A percentile compares a stretch with the other conserved stretches of the same genome.
Conservation (phyloP, 2,329 filamentous ascomycete genomes). For the Aquanectria penicillioides region DNA sequence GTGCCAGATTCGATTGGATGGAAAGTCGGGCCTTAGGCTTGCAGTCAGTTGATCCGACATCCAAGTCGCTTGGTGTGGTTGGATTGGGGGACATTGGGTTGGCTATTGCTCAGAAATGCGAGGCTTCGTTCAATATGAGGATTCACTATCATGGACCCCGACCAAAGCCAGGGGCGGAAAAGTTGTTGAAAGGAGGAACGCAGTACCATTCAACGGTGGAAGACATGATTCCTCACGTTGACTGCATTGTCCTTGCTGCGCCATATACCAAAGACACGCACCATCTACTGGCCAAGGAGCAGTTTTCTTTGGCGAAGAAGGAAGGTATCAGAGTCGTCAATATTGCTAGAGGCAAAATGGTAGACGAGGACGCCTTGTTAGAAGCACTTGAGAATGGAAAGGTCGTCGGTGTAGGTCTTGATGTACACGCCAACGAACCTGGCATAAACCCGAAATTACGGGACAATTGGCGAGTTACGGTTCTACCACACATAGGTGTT, state of each 20-base stretch:
- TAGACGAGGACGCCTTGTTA: constrained; percentile 32
- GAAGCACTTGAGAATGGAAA: constrained; percentile 26
- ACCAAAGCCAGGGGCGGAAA: constrained; percentile 6
- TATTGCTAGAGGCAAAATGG: constrained; percentile 31
- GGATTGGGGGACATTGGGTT: constrained; percentile 22
- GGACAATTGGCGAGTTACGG: constrained; percentile 27
- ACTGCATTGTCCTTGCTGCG: constrained; percentile 28
- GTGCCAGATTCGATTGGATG: constrained; percentile 22
- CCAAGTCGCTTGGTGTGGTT: constrained; percentile 16
- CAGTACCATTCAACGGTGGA: constrained; percentile 11
- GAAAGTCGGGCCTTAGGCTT: constrained; percentile 14
- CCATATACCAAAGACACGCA: constrained; percentile 32
- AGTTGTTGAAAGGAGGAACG: background rate
- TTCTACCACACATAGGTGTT: constrained; percentile 29
- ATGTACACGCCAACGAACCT: constrained; percentile 33
- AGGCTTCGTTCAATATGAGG: constrained; percentile 18
- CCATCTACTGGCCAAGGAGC: constrained; percentile 19
- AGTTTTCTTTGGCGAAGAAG: constrained; percentile 21
- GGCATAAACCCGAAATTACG: constrained; percentile 24
- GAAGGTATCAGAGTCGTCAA: constrained; percentile 32
- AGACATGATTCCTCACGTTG: constrained; percentile 19
- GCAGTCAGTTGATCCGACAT: constrained; percentile 12
- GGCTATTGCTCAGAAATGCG: constrained; percentile 17
- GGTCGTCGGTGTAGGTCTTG: constrained; percentile 26
- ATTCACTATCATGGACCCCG: constrained; percentile 20